phyloP scores from a whole-genome alignment of 345 rosid species.

The Gossypium longicalyx region DNA sequence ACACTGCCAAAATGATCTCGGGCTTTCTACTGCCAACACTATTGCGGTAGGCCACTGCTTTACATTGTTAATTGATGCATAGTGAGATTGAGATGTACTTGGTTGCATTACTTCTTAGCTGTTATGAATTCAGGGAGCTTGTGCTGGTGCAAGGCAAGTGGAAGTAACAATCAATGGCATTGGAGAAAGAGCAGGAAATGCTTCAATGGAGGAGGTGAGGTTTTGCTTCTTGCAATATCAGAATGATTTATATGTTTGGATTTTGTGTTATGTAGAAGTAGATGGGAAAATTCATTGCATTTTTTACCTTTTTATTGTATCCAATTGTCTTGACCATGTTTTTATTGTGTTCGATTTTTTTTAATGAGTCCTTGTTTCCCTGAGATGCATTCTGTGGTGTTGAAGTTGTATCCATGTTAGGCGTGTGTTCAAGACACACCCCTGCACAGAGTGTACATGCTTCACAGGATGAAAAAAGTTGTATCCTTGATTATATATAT shows the following conservation, averaged over 20 bases:
- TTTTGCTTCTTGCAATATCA: neutral
- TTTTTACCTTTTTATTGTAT: neutral
- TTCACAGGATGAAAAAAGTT: neutral
- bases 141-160: conserved; percentile 89
- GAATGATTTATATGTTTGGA: neutral
- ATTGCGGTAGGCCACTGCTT: conserved; percentile 52
- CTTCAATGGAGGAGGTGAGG: conserved; percentile 90
- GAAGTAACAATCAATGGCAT: conserved; percentile 97
- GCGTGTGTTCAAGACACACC: neutral
- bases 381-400: neutral
- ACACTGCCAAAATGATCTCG: conserved; percentile 99
- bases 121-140: conserved; percentile 63
- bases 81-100: neutral
- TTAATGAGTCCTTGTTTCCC: neutral
- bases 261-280: neutral
- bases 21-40: conserved; percentile 97
- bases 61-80: neutral
- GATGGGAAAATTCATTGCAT: neutral
- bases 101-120: conserved; percentile 15
- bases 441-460: neutral
- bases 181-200: conserved; percentile 99
- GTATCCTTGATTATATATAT: neutral
- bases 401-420: neutral
- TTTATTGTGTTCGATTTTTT: neutral
- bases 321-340: neutral